Base-by-base conservation (phyloP, 192 early-diverging fungal species). In the Backusella luteola region DNA sequence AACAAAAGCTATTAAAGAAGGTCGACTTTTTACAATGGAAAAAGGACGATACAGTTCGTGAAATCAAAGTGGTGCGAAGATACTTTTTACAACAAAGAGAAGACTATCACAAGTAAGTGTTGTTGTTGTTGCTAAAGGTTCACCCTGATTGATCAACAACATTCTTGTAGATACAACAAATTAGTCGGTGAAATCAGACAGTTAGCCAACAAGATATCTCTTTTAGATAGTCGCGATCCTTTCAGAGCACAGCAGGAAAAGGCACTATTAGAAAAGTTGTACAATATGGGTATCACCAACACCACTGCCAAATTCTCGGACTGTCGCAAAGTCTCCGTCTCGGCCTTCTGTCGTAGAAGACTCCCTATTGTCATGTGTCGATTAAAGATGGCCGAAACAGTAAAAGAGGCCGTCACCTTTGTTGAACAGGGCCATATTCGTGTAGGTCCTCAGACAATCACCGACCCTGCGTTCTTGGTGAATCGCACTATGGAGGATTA, bases 11-110 rank as follows among this genome's bases (percentile, higher is more conserved):
- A 11, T 89, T 98, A 49, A 93, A 94, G 82, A 98, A 97, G 87
- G 96, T 98, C 67, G 94, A 98, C 84, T 97, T 98, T 79, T 79
- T 98, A 76, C 90, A 93, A 84, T 98, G 94, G 94, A 95, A 95
- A 85, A 89, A 90, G 34, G 94, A 97, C 42, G 87, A 92, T 77
- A 91, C 91, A 59, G 80, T 97, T 39, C 86, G 90, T 66, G 96
- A 97, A 81, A 92, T 94, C 70, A 87, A 91, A 77, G 90, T 97
- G 32, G 94, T 98, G 84, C 89, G 95, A 34, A 80, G 93, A 74
- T 97, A 97, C 86, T 94, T 96, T 77, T 84, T 98, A 52, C 88
- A 91, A 71, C 93, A 94, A 74, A 86, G 95, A 79, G 95, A 97
- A 76, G 96, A 98, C 74, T 95, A 95, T 77, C 83, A 90, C 73